A percentile compares a stretch with the other conserved stretches of the same genome.
These are phyloP conservation scores for Scheffersomyces titani DNA, from an alignment of 1,139 yeast genomes.

Conservation along the genomic window DNA sequence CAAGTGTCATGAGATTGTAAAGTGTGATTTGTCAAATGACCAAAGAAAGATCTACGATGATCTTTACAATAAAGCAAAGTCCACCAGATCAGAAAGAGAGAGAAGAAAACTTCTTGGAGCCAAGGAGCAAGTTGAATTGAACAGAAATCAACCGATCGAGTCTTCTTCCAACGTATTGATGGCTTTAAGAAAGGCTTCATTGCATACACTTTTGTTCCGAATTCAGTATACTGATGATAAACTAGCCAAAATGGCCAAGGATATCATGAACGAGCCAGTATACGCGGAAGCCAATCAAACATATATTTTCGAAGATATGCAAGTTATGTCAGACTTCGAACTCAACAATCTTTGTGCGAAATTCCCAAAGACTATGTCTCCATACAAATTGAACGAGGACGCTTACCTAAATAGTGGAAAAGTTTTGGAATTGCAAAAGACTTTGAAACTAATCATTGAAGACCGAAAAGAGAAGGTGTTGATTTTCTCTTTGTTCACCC, in stretches of 20 bases:
- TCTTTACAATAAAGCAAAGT: constrained; percentile 50
- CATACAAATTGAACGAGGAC: constrained; percentile 54
- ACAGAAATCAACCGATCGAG: constrained; percentile 35
- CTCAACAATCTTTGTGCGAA: constrained; percentile 70
- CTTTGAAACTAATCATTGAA: constrained; percentile 60
- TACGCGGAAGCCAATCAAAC: constrained; percentile 73
- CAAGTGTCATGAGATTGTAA: constrained; percentile 63
- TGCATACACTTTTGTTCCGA: constrained; percentile 76
- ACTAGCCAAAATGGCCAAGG: constrained; percentile 67
- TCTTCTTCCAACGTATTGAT: constrained; percentile 60
- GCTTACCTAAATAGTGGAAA: constrained; percentile 81
- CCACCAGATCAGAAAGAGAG: constrained; percentile 51
- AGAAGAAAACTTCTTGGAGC: constrained; percentile 46
- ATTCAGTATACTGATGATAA: constrained; percentile 53
- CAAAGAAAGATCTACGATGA: constrained; percentile 65
- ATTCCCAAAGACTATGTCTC: constrained; percentile 65
- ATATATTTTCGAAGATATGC: constrained; percentile 89
- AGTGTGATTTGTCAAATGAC: constrained; percentile 59
- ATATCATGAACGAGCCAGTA: constrained; percentile 77
- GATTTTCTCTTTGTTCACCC: constrained; percentile 90
- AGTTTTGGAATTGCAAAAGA: constrained; percentile 52
- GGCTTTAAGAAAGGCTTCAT: constrained; percentile 72
- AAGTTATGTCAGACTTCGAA: constrained; percentile 93
- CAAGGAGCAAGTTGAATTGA: constrained; percentile 36
- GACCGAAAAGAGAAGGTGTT: constrained; percentile 68